Conservation (phyloP, 305 asterid species). For the Plantago coronopus region DNA sequence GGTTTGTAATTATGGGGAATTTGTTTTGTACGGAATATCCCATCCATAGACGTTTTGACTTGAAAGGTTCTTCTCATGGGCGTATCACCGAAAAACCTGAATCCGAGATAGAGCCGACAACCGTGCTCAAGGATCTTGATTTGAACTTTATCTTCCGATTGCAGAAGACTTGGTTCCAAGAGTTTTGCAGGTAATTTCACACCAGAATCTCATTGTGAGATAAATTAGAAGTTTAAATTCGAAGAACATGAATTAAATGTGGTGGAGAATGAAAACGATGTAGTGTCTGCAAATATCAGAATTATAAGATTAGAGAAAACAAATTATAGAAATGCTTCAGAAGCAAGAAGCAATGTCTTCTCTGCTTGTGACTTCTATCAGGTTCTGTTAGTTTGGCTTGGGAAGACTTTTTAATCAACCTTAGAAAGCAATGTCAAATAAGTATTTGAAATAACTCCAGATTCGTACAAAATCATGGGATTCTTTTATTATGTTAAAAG, state of each 20-base stretch:
- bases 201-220: background rate
- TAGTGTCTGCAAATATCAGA: no score
- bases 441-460: background rate
- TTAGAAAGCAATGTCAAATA: background rate
- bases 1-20: constrained; percentile 94
- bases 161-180: constrained; percentile 66
- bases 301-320: background rate
- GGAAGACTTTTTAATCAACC: background rate
- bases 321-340: background rate
- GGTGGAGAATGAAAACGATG: background rate
- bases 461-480: background rate
- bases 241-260: background rate
- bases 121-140: constrained; percentile 94
- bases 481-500: background rate
- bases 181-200: constrained; percentile 66
- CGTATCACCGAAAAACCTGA: constrained; percentile 67
- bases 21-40: constrained; percentile 69
- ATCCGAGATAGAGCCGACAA: constrained; percentile 67
- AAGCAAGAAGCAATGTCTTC: background rate
- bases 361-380: background rate
- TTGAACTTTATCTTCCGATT: constrained; percentile 74
- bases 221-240: background rate
- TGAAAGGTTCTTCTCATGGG: constrained; percentile 97
- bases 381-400: background rate
- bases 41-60: constrained; percentile 79